phyloP scores from a whole-genome alignment of 441 rosid species.

The Manihot esculenta region DNA sequence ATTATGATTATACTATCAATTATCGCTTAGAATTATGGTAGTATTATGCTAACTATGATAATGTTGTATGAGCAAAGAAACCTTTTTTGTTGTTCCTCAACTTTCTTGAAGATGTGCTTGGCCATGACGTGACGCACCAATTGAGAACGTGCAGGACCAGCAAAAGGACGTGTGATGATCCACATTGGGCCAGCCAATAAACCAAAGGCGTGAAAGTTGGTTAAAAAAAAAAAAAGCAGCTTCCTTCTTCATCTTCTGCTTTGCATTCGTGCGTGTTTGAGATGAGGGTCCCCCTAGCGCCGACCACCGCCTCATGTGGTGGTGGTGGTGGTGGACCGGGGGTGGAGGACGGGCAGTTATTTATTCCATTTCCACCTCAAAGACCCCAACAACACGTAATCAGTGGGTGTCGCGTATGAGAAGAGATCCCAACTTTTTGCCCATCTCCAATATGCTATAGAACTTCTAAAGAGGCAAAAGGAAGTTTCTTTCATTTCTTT shows the following conservation, averaged over 20 bases:
- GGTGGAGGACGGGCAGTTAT: background rate
- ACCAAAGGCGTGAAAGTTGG: slow-evolving; percentile 25
- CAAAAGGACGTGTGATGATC: background rate
- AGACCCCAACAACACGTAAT: slow-evolving; percentile 5
- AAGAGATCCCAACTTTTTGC: background rate
- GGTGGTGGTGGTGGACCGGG: background rate
- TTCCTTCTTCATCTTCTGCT: background rate
- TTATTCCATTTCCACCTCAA: background rate
- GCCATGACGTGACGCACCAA: background rate
- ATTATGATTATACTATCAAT: too few relatives aligned
- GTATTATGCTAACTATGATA: too few relatives aligned
- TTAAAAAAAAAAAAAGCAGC: too few relatives aligned
- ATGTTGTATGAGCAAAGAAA: too few relatives aligned
- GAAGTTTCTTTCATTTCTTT: background rate
- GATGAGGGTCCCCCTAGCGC: background rate
- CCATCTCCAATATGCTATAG: too few relatives aligned
- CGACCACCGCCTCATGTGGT: background rate
- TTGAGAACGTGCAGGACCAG: too few relatives aligned
- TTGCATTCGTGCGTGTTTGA: background rate
- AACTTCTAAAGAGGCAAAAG: slow-evolving; percentile 5
- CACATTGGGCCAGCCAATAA: background rate
- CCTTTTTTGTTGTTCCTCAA: too few relatives aligned
- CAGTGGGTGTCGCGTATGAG: slow-evolving; percentile 17
- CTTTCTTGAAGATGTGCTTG: background rate
- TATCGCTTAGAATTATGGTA: too few relatives aligned